phyloP scores from a whole-genome alignment of 257 asterid genomes.

The Thymus mandschuricus region DNA sequence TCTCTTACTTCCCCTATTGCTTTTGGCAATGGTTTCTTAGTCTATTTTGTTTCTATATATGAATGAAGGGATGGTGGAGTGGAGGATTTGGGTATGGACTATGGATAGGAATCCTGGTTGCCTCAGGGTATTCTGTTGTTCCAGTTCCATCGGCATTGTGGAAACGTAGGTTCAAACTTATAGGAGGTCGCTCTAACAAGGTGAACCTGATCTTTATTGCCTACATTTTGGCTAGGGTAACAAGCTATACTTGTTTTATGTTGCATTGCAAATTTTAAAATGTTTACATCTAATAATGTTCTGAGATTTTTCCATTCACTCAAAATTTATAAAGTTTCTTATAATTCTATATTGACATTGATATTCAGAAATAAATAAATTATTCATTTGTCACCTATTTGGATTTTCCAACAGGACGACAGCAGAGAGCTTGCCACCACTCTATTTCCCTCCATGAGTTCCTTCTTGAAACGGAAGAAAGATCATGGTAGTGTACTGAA shows the following conservation, averaged over 20 bases:
- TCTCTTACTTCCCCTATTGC: not conserved
- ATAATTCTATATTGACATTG: not conserved
- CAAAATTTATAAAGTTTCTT: conserved; percentile 4
- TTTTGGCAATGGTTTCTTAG: conserved; percentile 22
- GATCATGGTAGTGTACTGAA: conserved; percentile 67
- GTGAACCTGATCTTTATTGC: conserved; percentile 41
- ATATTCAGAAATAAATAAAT: conserved; percentile 11
- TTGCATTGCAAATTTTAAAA: not conserved
- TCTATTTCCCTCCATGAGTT: conserved; percentile 62
- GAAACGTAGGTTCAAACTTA: conserved; percentile 71
- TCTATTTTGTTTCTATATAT: conserved; percentile 25
- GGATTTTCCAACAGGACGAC: conserved; percentile 55
- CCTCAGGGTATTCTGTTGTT: conserved; percentile 82
- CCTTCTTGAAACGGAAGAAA: conserved; percentile 71
- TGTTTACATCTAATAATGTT: conserved; percentile 8
- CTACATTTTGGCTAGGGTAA: conserved; percentile 4
- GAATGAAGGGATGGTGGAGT: conserved; percentile 89
- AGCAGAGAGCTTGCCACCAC: conserved; percentile 74
- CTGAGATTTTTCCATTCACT: not conserved
- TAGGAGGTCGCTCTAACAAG: conserved; percentile 63
- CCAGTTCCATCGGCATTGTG: conserved; percentile 76
- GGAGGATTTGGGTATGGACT: conserved; percentile 91
- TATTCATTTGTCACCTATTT: not conserved
- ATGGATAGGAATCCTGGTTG: conserved; percentile 83
- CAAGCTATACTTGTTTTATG: conserved; percentile 3